Conservation (phyloP, 345 rosid species). For the Laguncularia racemosa region DNA sequence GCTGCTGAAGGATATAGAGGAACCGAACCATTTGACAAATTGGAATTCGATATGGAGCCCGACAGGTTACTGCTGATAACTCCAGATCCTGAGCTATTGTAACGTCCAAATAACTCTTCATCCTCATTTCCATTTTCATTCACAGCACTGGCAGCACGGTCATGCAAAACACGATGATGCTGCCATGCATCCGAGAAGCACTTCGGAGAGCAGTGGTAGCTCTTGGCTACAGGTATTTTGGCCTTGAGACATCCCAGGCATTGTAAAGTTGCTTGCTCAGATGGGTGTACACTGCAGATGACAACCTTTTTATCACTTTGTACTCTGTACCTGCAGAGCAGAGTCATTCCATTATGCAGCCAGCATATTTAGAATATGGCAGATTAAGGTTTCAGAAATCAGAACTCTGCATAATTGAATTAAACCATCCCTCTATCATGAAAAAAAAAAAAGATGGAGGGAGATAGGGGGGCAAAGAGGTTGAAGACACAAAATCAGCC, state of each 20-base stretch:
- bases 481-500: too few species aligned
- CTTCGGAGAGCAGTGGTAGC: conserved; percentile 90
- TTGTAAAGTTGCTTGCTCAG: conserved; percentile 82
- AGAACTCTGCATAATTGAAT: not conserved
- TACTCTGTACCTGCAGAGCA: conserved; percentile 71
- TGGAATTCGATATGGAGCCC: conserved; percentile 58
- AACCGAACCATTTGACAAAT: conserved; percentile 63
- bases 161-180: conserved; percentile 93
- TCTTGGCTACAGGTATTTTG: conserved; percentile 72
- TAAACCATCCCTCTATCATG: too few species aligned
- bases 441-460: too few species aligned
- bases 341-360: not conserved
- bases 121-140: conserved; percentile 83
- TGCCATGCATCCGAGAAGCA: conserved; percentile 98
- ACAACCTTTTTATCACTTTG: conserved; percentile 89
- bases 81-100: conserved; percentile 73
- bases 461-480: too few species aligned
- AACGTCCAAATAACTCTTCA: conserved; percentile 82
- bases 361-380: not conserved
- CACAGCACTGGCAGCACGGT: conserved; percentile 80
- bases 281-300: conserved; percentile 86
- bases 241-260: conserved; percentile 88
- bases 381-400: not conserved
- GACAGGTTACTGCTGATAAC: conserved; percentile 45
- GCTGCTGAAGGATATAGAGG: conserved; percentile 64